phyloP scores from a whole-genome alignment of 140 eudicot genomes.

The Flaveria floridana region DNA sequence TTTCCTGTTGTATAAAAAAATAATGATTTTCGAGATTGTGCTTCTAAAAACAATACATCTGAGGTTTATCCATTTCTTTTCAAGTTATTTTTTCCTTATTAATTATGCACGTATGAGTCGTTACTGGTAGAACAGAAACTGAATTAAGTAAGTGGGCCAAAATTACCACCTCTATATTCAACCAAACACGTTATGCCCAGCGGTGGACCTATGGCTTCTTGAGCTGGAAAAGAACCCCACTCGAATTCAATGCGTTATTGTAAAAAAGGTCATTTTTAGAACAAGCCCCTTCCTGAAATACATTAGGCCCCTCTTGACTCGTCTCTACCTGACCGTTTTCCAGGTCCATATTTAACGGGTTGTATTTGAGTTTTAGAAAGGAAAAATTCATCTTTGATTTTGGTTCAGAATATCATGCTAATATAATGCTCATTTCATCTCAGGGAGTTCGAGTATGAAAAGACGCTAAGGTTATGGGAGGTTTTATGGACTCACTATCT shows the following conservation, averaged over 20 bases:
- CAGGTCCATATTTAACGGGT: too few relatives aligned
- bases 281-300: neutral
- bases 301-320: neutral
- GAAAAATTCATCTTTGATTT: neutral
- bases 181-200: neutral
- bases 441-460: slow-evolving; percentile 86
- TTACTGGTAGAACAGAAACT: neutral
- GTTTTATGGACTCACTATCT: slow-evolving; percentile 79
- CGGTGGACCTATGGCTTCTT: too few relatives aligned
- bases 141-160: neutral
- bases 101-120: neutral
- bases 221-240: neutral
- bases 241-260: neutral
- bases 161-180: neutral
- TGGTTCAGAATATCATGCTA: neutral
- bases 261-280: too few relatives aligned
- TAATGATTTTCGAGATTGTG: neutral
- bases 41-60: neutral
- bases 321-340: too few relatives aligned
- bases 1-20: neutral
- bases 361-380: neutral
- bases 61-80: neutral
- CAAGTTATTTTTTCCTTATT: neutral
- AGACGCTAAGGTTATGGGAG: slow-evolving; percentile 77
- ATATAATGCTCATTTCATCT: slow-evolving; percentile 3